These are phyloP conservation scores for Westerdykella ornata DNA, from an alignment of 2,329 filamentous ascomycete genomes.

Conservation along the genomic window DNA sequence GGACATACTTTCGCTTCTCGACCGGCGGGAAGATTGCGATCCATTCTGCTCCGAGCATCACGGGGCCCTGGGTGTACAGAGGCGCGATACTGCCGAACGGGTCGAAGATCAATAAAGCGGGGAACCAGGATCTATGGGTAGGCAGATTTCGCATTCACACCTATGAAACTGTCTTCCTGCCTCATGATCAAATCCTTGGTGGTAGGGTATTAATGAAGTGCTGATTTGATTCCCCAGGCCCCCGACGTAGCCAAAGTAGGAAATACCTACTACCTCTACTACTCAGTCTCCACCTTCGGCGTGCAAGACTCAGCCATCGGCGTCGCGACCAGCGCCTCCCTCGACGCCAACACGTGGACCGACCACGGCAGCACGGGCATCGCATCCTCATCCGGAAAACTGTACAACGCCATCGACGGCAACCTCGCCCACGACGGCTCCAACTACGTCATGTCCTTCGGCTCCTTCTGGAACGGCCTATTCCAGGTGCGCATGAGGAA, in stretches of 20 bases:
- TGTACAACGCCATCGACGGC: constrained; percentile 50
- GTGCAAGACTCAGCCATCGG: constrained; percentile 58
- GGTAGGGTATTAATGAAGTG: background rate
- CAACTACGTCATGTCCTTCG: constrained; percentile 53
- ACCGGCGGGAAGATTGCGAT: constrained; percentile 47
- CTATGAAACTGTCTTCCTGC: background rate
- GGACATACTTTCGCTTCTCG: constrained; percentile 49
- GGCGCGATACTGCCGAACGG: constrained; percentile 44
- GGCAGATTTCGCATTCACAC: constrained; percentile 3
- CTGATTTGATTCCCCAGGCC: constrained; percentile 41
- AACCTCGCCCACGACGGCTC: constrained; percentile 39
- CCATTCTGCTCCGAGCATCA: constrained; percentile 43
- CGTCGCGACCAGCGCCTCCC: constrained; percentile 44
- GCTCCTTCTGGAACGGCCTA: constrained; percentile 62
- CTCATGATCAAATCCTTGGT: too few relatives aligned
- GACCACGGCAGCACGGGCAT: constrained; percentile 54
- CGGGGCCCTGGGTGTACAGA: constrained; percentile 47
- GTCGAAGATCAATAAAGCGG: constrained; percentile 42
- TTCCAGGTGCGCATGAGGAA: constrained; percentile 51
- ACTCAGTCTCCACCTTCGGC: constrained; percentile 58
- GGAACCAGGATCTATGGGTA: constrained; percentile 48
- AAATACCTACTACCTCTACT: constrained; percentile 58
- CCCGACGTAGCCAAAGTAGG: constrained; percentile 57
- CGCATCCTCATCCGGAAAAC: constrained; percentile 30
- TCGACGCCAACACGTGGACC: constrained; percentile 53